Conservation (phyloP, 148 eudicot species). For the Vaccinium vitisidaea region DNA sequence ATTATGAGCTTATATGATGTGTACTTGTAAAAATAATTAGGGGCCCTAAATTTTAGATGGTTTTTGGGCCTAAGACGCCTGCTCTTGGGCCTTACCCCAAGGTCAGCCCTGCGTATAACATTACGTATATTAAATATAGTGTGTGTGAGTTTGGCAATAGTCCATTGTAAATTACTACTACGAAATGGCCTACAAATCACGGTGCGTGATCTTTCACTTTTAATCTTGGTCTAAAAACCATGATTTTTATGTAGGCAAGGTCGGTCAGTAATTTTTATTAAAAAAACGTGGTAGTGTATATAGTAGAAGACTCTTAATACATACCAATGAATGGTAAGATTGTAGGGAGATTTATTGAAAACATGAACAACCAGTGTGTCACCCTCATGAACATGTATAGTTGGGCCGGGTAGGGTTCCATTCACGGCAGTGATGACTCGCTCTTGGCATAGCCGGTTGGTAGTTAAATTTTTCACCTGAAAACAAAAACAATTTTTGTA, state of each 20-base stretch:
- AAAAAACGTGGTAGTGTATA: background rate
- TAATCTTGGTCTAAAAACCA: too few relatives aligned
- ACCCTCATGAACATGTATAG: slow-evolving; percentile 44
- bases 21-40: too few relatives aligned
- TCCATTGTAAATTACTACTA: too few relatives aligned
- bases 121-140: too few relatives aligned
- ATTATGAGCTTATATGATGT: too few relatives aligned
- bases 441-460: slow-evolving; percentile 36
- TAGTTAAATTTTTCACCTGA: slow-evolving; percentile 43
- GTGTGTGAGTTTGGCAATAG: too few relatives aligned
- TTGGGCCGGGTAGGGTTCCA: slow-evolving; percentile 56
- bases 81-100: too few relatives aligned
- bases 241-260: background rate
- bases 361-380: slow-evolving; percentile 63
- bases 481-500: background rate
- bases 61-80: too few relatives aligned
- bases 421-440: slow-evolving; percentile 49
- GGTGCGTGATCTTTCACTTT: too few relatives aligned
- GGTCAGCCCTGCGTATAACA: too few relatives aligned
- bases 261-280: background rate
- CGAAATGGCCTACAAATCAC: too few relatives aligned
- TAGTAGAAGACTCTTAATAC: background rate
- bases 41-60: too few relatives aligned
- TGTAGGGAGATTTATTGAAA: slow-evolving; percentile 51
- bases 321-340: slow-evolving; percentile 66